Percentiles rank a stretch among this genome's conserved stretches.
phyloP scores from a whole-genome alignment of 306 rosid species.

The Bauhinia variegata region DNA sequence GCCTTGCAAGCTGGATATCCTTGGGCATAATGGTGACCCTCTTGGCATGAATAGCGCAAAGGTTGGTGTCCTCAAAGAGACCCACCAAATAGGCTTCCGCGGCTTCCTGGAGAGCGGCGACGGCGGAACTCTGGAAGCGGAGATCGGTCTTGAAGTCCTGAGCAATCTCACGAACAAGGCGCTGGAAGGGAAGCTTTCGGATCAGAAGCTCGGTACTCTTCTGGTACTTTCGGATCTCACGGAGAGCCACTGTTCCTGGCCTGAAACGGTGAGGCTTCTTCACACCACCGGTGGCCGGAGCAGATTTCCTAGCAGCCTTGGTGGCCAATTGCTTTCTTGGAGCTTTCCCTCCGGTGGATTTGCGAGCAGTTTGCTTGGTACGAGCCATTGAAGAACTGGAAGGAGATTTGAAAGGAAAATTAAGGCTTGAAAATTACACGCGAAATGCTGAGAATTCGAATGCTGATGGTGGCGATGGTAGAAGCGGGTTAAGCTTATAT shows the following conservation, averaged over 20 bases:
- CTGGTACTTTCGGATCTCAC: slow-evolving; percentile 58
- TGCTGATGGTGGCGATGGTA: rapidly evolving
- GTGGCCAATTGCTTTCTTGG: slow-evolving; percentile 55
- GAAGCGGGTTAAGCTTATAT: background rate
- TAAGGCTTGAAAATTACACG: too few relatives aligned
- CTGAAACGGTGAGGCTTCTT: slow-evolving; percentile 56
- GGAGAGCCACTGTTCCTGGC: slow-evolving; percentile 54
- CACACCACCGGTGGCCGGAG: slow-evolving; percentile 58
- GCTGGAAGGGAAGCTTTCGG: slow-evolving; percentile 51
- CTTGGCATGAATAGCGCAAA: slow-evolving; percentile 55
- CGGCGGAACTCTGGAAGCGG: slow-evolving; percentile 54
- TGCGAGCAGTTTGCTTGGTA: slow-evolving; percentile 58
- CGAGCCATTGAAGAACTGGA: slow-evolving; percentile 40
- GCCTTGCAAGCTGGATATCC: slow-evolving; percentile 57
- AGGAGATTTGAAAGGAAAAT: background rate
- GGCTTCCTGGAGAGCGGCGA: slow-evolving; percentile 48
- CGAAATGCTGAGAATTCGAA: rapidly evolving
- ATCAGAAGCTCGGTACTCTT: slow-evolving; percentile 55
- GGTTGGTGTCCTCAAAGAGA: slow-evolving; percentile 49
- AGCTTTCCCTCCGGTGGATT: slow-evolving; percentile 57
- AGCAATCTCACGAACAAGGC: slow-evolving; percentile 52
- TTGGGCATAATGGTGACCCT: slow-evolving; percentile 56
- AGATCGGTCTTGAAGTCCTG: slow-evolving; percentile 60
- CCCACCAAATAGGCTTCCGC: slow-evolving; percentile 54
- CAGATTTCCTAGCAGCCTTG: slow-evolving; percentile 50